phyloP scores from a whole-genome alignment of 768 basidiomycete genomes.

The Termitomyces sp. region DNA sequence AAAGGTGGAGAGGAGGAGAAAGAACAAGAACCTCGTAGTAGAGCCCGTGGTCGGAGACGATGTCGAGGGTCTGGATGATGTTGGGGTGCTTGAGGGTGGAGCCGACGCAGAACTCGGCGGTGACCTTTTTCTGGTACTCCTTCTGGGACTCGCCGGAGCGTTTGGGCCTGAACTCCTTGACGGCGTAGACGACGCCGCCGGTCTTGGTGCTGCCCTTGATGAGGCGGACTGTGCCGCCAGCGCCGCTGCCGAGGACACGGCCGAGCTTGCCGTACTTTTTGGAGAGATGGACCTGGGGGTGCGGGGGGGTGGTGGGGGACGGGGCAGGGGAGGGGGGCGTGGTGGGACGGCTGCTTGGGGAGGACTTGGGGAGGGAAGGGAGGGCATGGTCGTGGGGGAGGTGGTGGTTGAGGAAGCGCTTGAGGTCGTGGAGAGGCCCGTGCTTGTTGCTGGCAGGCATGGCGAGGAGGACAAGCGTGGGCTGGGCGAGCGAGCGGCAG shows the following conservation, averaged over 20 bases:
- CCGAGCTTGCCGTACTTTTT: conserved; percentile 99
- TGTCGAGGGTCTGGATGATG: conserved; percentile 97
- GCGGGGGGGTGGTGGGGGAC: conserved; percentile 19
- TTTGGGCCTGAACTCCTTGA: conserved; percentile 95
- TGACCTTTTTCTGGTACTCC: conserved; percentile 99
- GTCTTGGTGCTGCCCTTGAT: conserved; percentile 83
- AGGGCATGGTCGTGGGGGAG: conserved; percentile 44
- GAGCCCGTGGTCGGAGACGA: conserved; percentile 95
- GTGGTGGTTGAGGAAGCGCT: conserved; percentile 92
- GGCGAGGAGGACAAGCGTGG: conserved; percentile 14
- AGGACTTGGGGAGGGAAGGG: conserved; percentile 18
- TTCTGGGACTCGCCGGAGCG: conserved; percentile 84
- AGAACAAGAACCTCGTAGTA: conserved; percentile 86
- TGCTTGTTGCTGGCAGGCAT: conserved; percentile 31
- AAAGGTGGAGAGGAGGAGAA: not conserved
- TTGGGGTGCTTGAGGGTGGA: conserved; percentile 91
- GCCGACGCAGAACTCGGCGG: conserved; percentile 98
- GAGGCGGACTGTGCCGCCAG: conserved; percentile 96
- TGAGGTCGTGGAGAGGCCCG: conserved; percentile 86
- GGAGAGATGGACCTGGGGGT: conserved; percentile 84
- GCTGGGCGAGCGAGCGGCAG: not conserved
- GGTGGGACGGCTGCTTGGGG: conserved; percentile 9
- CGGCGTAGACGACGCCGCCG: conserved; percentile 85
- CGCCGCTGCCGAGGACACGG: conserved; percentile 88
- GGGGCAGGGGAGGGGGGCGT: conserved; percentile 20